These are phyloP conservation scores for Boeremia exigua DNA, from an alignment of 2,329 filamentous ascomycete species.

Conservation along the genomic window DNA sequence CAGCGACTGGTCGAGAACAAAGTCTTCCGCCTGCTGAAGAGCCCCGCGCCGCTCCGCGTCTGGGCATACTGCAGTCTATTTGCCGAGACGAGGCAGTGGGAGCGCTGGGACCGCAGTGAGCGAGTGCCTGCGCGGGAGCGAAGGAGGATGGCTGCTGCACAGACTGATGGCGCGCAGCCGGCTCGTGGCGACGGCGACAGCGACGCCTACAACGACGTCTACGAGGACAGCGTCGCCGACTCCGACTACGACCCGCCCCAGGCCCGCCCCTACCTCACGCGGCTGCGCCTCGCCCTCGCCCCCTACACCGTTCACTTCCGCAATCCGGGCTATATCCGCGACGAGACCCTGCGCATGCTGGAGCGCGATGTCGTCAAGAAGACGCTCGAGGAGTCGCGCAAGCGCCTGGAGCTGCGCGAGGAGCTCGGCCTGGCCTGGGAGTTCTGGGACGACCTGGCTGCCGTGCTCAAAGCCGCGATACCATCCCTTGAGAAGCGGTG, in stretches of 20 bases:
- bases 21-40: constrained; percentile 32
- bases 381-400: constrained; percentile 64
- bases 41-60: constrained; percentile 34
- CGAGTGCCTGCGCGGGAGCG: neutral
- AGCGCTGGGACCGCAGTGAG: constrained; percentile 21
- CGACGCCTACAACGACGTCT: constrained; percentile 12
- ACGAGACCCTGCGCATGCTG: constrained; percentile 64
- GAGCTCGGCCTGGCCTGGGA: constrained; percentile 62
- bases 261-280: constrained; percentile 49
- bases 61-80: constrained; percentile 36
- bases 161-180: neutral
- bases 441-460: constrained; percentile 66
- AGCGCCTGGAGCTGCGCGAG: constrained; percentile 62
- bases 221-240: constrained; percentile 23
- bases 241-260: constrained; percentile 21
- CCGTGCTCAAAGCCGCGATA: constrained; percentile 64
- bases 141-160: neutral
- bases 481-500: constrained; percentile 67
- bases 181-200: neutral
- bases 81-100: constrained; percentile 29
- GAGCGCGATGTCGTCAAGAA: constrained; percentile 62
- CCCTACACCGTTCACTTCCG: constrained; percentile 66
- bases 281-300: constrained; percentile 54
- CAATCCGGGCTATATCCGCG: constrained; percentile 64
- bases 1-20: constrained; percentile 34